Evolutionary conservation across 352 stramenopile species (phyloP).

Genomic region (Pythium dissotocum): DNA sequence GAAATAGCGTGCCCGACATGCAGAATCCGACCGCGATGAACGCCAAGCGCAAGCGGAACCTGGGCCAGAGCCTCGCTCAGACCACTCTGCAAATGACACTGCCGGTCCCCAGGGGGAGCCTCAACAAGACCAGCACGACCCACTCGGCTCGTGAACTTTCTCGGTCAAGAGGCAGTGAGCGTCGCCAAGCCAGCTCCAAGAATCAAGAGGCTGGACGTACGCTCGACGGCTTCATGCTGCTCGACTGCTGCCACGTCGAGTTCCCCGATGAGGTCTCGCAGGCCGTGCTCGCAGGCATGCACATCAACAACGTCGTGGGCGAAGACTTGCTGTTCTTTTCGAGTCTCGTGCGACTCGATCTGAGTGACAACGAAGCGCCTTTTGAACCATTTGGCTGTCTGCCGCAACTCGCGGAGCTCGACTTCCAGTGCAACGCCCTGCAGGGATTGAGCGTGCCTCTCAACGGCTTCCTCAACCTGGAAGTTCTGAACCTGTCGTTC

Average conservation of each 20-base stretch:
- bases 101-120: background rate
- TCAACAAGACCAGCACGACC: background rate
- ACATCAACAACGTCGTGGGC: slow-evolving; percentile 59
- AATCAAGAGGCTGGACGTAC: slow-evolving; percentile 29
- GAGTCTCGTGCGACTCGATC: slow-evolving; percentile 68
- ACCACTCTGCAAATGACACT: slow-evolving; percentile 25
- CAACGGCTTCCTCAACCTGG: slow-evolving; percentile 68
- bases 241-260: slow-evolving; percentile 77
- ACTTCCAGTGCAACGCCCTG: slow-evolving; percentile 83
- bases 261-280: slow-evolving; percentile 79
- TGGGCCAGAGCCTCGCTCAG: slow-evolving; percentile 30
- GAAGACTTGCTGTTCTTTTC: slow-evolving; percentile 83
- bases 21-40: slow-evolving; percentile 18
- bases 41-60: slow-evolving; percentile 36
- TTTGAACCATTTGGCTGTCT: slow-evolving; percentile 70
- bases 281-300: slow-evolving; percentile 57
- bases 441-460: slow-evolving; percentile 37
- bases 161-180: background rate
- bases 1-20: background rate
- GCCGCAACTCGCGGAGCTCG: slow-evolving; percentile 62
- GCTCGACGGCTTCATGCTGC: slow-evolving; percentile 76
- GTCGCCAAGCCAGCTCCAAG: slow-evolving; percentile 6
- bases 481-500: slow-evolving; percentile 80
- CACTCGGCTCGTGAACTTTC: slow-evolving; percentile 6
- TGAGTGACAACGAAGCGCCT: slow-evolving; percentile 81